Evolutionary conservation across 1,284 basidiomycete species (phyloP).

Genomic region (Malassezia japonica): DNA sequence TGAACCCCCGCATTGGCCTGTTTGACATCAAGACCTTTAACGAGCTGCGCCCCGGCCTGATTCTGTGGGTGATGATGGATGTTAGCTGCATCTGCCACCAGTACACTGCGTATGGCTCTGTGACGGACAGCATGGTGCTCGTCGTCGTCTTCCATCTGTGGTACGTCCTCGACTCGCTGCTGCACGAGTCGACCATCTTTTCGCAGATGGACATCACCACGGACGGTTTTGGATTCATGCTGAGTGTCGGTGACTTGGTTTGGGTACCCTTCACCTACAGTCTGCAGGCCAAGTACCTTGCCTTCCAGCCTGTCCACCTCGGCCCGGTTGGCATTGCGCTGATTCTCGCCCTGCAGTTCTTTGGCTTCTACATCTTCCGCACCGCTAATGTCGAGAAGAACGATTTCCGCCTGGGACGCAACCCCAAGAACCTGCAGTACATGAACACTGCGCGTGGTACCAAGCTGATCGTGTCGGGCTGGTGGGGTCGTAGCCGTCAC

Average conservation of each 20-base stretch:
- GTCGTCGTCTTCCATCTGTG: slow-evolving; percentile 75
- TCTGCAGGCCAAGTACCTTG: slow-evolving; percentile 86
- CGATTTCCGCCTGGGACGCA: slow-evolving; percentile 81
- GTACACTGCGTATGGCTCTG: slow-evolving; percentile 63
- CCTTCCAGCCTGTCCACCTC: slow-evolving; percentile 72
- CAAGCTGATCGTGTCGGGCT: slow-evolving; percentile 83
- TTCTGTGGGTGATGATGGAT: slow-evolving; percentile 85
- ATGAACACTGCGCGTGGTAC: slow-evolving; percentile 78
- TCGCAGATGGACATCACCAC: slow-evolving; percentile 97
- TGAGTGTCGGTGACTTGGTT: slow-evolving; percentile 78
- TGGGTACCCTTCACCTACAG: slow-evolving; percentile 95
- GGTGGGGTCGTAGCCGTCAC: slow-evolving; percentile 92
- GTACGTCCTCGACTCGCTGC: slow-evolving; percentile 65
- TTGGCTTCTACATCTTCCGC: slow-evolving; percentile 89
- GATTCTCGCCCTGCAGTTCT: slow-evolving; percentile 61
- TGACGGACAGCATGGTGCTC: slow-evolving; percentile 87
- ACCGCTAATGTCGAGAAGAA: slow-evolving; percentile 86
- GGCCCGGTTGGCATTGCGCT: slow-evolving; percentile 58
- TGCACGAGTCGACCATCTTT: slow-evolving; percentile 58
- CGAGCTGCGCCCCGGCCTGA: slow-evolving; percentile 70
- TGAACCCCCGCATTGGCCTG: slow-evolving; percentile 75
- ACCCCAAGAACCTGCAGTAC: slow-evolving; percentile 81
- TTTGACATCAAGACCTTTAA: slow-evolving; percentile 96
- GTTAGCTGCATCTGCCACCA: slow-evolving; percentile 87
- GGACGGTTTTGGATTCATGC: slow-evolving; percentile 98